These are phyloP conservation scores for Exsudoporus floridanus DNA, from an alignment of 1,284 basidiomycete species.

Conservation along the genomic window DNA sequence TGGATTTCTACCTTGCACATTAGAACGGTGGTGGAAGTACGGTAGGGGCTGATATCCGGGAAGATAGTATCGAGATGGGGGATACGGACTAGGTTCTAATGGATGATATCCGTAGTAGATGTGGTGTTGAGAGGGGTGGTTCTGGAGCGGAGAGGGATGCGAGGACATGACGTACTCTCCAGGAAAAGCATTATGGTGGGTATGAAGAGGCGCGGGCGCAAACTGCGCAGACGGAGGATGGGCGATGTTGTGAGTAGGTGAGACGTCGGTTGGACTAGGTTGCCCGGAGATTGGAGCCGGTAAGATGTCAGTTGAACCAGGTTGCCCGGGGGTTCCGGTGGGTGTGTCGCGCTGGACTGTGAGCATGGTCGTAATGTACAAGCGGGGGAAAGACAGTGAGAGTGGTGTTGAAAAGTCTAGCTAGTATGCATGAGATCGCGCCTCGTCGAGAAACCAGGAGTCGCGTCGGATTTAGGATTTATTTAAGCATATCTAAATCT, in stretches of 20 bases:
- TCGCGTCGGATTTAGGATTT: too few relatives aligned
- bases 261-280: neutral
- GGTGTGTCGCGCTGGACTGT: neutral
- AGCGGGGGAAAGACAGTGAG: neutral
- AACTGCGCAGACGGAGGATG: conserved; percentile 9
- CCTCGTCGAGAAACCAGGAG: too few relatives aligned
- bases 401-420: conserved; percentile 1
- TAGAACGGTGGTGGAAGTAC: conserved; percentile 34
- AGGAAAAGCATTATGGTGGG: conserved; percentile 39
- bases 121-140: conserved; percentile 40
- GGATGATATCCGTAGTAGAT: conserved; percentile 36
- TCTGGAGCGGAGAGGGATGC: conserved; percentile 40
- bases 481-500: too few relatives aligned
- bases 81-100: conserved; percentile 34
- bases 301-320: neutral
- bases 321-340: neutral
- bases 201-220: conserved; percentile 28
- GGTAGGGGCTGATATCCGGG: conserved; percentile 32
- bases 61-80: conserved; percentile 39
- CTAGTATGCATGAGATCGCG: neutral
- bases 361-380: neutral
- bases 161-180: conserved; percentile 50
- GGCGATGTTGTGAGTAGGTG: neutral
- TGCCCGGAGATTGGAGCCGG: neutral
- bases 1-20: conserved; percentile 13